These are phyloP conservation scores for Tremellales sp. DNA, from an alignment of 1,284 basidiomycete species.

Conservation along the genomic window DNA sequence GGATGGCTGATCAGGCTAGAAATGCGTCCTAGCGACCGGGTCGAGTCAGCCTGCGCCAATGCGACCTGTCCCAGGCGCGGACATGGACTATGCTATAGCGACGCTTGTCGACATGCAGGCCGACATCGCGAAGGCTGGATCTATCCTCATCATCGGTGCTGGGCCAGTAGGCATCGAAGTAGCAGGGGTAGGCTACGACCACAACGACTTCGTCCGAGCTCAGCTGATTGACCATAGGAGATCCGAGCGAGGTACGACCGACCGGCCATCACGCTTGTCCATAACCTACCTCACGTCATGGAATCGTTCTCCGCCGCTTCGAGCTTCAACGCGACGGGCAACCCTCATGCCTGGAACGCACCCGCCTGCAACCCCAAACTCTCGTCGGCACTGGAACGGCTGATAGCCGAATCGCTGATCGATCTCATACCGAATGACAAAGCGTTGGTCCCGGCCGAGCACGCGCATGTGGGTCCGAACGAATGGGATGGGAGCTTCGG, in stretches of 20 bases:
- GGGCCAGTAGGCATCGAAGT: conserved; percentile 52
- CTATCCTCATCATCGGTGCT: conserved; percentile 46
- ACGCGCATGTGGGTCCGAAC: conserved; percentile 1
- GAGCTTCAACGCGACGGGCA: conserved; percentile 12
- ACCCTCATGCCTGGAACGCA: conserved; percentile 12
- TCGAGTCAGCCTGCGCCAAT: conserved; percentile 41
- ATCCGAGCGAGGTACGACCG: conserved; percentile 28
- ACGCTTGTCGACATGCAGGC: conserved; percentile 29
- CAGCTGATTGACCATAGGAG: conserved; percentile 18
- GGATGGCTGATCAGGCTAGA: conserved; percentile 11
- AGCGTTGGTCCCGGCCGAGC: conserved; percentile 27
- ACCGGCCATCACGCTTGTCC: conserved; percentile 25
- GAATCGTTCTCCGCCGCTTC: conserved; percentile 15
- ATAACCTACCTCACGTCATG: conserved; percentile 12
- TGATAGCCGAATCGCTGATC: conserved; percentile 37
- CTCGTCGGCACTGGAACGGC: conserved; percentile 22
- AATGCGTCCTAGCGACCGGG: conserved; percentile 43
- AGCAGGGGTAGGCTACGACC: conserved; percentile 38
- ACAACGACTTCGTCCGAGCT: neutral
- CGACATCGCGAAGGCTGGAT: conserved; percentile 32
- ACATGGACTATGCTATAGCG: conserved; percentile 17
- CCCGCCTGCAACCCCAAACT: conserved; percentile 32
- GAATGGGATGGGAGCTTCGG: conserved; percentile 32
- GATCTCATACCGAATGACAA: conserved; percentile 38
- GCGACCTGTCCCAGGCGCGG: conserved; percentile 28